Conservation (phyloP, 129 eudicot species). For the Tagetes patula region DNA sequence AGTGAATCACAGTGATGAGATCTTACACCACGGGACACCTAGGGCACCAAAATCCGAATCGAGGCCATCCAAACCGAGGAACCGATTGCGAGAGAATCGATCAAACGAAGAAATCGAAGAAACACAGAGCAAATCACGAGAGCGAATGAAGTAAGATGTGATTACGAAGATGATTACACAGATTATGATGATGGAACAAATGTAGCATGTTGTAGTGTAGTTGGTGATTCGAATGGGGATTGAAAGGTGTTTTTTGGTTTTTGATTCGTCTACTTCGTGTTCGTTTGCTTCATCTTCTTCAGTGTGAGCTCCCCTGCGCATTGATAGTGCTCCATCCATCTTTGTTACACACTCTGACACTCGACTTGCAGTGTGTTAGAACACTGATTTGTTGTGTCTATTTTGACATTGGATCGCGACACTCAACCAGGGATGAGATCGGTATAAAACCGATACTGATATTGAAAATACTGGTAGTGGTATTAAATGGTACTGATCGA, state of each 20-base stretch:
- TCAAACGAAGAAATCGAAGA: conserved; percentile 55
- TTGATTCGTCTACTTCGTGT: conserved; percentile 64
- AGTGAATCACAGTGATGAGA: neutral
- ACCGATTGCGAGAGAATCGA: conserved; percentile 55
- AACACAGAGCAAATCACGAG: conserved; percentile 70
- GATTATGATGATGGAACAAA: conserved; percentile 47
- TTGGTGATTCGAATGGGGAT: conserved; percentile 44
- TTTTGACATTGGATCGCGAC: no score
- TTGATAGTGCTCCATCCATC: conserved; percentile 68
- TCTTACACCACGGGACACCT: conserved; percentile 96
- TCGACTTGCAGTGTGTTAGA: no score
- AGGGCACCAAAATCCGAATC: conserved; percentile 86
- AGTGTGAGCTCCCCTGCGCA: conserved; percentile 57
- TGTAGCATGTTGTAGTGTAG: conserved; percentile 52
- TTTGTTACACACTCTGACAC: conserved; percentile 19
- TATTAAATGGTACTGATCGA: no score
- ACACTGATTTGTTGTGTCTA: no score
- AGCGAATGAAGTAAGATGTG: conserved; percentile 37
- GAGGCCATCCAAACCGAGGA: conserved; percentile 71
- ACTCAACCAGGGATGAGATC: no score
- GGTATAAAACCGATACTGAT: no score
- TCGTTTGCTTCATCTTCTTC: conserved; percentile 45
- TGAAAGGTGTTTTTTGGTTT: conserved; percentile 66
- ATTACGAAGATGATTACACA: conserved; percentile 31
- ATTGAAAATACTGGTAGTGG: no score